These are phyloP conservation scores for Colletotrichum brevisporum DNA, from an alignment of 2,329 filamentous ascomycete species.

Conservation along the genomic window DNA sequence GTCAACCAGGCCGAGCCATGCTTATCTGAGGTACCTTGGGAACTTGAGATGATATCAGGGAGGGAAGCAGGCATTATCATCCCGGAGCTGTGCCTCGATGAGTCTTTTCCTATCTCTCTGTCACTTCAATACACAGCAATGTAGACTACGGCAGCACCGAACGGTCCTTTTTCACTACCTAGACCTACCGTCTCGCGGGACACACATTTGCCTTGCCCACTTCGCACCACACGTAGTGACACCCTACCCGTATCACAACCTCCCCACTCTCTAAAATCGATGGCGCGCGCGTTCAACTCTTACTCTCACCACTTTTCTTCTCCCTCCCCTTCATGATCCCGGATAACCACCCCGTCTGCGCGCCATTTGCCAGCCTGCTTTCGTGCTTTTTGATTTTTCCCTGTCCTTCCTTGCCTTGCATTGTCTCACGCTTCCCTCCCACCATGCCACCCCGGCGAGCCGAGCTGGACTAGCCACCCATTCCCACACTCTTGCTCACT, in stretches of 20 bases:
- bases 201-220: constrained; percentile 33
- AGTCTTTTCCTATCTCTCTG: constrained; percentile 7
- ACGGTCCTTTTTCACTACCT: too few species aligned
- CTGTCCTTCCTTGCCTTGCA: constrained; percentile 23
- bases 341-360: constrained; percentile 26
- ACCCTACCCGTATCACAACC: constrained; percentile 40
- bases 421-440: constrained; percentile 30
- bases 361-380: constrained; percentile 42
- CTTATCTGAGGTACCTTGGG: constrained; percentile 1
- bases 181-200: constrained; percentile 14
- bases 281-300: constrained; percentile 34
- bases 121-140: too few species aligned
- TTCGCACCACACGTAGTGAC: constrained; percentile 39
- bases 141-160: too few species aligned
- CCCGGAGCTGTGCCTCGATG: constrained; percentile 1
- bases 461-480: constrained; percentile 33
- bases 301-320: constrained; percentile 33
- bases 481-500: constrained; percentile 20
- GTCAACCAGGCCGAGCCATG: not conserved
- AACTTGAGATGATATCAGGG: too few species aligned
- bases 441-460: constrained; percentile 19
- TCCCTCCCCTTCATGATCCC: constrained; percentile 27
- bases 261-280: constrained; percentile 36
- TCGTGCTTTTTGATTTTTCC: constrained; percentile 35
- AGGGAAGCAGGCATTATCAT: not conserved